Evolutionary conservation across 306 rosid genomes (phyloP).

Genomic region (Styphnolobium japonicum): DNA sequence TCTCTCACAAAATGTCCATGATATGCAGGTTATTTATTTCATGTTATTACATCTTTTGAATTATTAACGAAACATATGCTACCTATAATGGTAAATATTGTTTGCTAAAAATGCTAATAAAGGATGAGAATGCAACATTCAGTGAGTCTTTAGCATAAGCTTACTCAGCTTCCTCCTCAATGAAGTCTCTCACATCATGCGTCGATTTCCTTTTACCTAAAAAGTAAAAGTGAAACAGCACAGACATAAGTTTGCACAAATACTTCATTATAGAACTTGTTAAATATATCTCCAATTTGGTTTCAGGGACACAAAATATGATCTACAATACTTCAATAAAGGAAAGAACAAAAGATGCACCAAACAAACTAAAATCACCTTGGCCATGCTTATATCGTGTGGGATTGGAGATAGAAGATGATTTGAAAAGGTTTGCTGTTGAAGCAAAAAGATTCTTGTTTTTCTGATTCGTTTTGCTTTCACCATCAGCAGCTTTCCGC

Average conservation of each 20-base stretch:
- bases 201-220: constrained; percentile 62
- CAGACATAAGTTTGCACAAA: background rate
- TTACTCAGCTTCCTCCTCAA: constrained; percentile 98
- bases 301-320: constrained; percentile 12
- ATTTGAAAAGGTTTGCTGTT: constrained; percentile 26
- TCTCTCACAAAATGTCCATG: background rate
- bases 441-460: constrained; percentile 19
- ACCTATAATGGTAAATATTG: background rate
- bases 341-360: constrained; percentile 3
- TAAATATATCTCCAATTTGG: background rate
- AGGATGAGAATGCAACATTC: constrained; percentile 25
- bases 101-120: background rate
- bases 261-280: constrained; percentile 3
- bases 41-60: background rate
- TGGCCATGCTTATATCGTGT: constrained; percentile 32
- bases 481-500: constrained; percentile 58
- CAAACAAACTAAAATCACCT: constrained; percentile 48
- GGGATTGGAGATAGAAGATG: constrained; percentile 32
- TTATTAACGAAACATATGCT: background rate
- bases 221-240: constrained; percentile 22
- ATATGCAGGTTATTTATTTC: constrained; percentile 10
- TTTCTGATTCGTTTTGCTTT: constrained; percentile 39
- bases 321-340: background rate
- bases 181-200: constrained; percentile 50
- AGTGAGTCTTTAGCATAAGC: constrained; percentile 29